These are phyloP conservation scores for Mortierella sp. DNA, from an alignment of 371 early-diverging fungal genomes.

Conservation along the genomic window DNA sequence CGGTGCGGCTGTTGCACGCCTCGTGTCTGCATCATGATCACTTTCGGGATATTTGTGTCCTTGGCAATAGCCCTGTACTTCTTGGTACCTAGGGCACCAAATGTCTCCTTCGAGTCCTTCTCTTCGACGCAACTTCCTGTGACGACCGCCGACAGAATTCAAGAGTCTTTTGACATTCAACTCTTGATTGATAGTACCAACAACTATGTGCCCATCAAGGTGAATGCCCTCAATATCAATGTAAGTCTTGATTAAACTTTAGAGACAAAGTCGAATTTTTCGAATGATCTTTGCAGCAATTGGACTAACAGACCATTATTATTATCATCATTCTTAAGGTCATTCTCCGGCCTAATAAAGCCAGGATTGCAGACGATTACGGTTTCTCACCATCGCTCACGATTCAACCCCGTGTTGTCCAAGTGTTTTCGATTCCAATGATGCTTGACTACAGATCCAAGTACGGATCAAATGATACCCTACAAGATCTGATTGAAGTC, in stretches of 20 bases:
- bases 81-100: slow-evolving; percentile 30
- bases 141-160: slow-evolving; percentile 23
- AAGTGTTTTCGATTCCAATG: slow-evolving; percentile 34
- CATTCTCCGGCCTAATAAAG: not conserved
- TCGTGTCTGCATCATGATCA: slow-evolving; percentile 15
- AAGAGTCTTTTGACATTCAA: slow-evolving; percentile 32
- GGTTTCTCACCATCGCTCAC: slow-evolving; percentile 8
- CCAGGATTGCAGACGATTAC: slow-evolving; percentile 29
- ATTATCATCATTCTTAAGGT: slow-evolving; percentile 13
- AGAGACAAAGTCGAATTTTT: not conserved
- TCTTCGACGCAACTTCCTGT: slow-evolving; percentile 2
- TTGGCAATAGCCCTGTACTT: slow-evolving; percentile 36
- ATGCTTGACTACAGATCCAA: slow-evolving; percentile 21
- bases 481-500: slow-evolving; percentile 18
- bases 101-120: slow-evolving; percentile 33
- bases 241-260: slow-evolving; percentile 7
- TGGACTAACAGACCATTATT: not conserved
- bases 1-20: slow-evolving; percentile 38
- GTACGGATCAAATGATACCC: not conserved
- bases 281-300: not conserved
- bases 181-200: slow-evolving; percentile 29
- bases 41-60: slow-evolving; percentile 16
- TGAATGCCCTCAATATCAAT: slow-evolving; percentile 22
- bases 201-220: slow-evolving; percentile 39
- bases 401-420: slow-evolving; percentile 19